Base-by-base conservation (phyloP, 2,329 filamentous ascomycete genomes). In the Didymella keratinophila region DNA sequence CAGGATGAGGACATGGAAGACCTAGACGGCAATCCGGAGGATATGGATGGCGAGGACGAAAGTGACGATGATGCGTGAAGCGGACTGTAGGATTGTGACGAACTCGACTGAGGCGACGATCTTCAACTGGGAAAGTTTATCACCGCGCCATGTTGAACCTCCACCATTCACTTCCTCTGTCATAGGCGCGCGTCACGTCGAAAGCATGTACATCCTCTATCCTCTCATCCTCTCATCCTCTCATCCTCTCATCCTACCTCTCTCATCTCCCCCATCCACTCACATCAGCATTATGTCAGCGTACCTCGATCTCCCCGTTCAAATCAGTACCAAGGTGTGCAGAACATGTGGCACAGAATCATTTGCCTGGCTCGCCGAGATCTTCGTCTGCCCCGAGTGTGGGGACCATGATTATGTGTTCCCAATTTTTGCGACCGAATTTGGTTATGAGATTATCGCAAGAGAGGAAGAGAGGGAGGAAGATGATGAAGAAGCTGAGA, bases 1-100 rank as follows among this genome's bases (percentile, higher is more conserved):
- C 86, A 82, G 66, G 86, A 88, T 60, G 86, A 88, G 66, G 86
- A 88, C 61, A 80, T 78, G 59, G 77, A 79, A 37, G 43, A 47
- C 18, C 32, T 53, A 4, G 18, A 53, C 8, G 51, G 51, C 3
- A 21, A 47, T 14, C 34, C 42, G 9, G 49, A 36, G 6, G 39
- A 41, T 9, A 28, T 52, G 30, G 49, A 43, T 14, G 41, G 39
- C 21, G 30, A 14, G 3, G 8, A 12, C 6, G 25, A 34, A 16
- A 41, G 16, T n/a, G 34, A 30, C 12, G 18, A 16, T n/a, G 34
- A 47, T 9, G 23, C 32, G 9, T 39, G 23, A 43, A n/a, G 21
- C 14, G 14, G 23, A 4, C 3, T 10, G 3, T 12, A 12, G 10
- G 10, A 10, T 4, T 30, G 11, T 10, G 4, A 30, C 28, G 11